These are phyloP conservation scores for Metschnikowia arizonensis DNA, from an alignment of 805 yeast genomes.

Conservation along the genomic window DNA sequence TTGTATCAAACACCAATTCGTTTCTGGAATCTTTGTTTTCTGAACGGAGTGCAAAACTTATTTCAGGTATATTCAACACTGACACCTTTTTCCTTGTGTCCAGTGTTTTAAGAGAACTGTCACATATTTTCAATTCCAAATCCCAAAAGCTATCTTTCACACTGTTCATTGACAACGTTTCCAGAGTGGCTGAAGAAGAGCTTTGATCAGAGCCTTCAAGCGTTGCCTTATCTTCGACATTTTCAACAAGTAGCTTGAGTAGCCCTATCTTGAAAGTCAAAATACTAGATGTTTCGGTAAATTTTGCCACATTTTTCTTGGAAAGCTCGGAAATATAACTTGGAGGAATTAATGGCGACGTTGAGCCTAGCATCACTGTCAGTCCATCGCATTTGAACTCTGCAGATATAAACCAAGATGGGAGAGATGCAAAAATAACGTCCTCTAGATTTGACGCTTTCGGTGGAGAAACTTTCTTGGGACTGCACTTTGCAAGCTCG, in stretches of 20 bases:
- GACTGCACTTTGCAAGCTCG: conserved; percentile 5
- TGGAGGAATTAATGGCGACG: conserved; percentile 34
- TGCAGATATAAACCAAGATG: conserved; percentile 32
- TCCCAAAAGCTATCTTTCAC: conserved; percentile 23
- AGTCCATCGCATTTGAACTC: conserved; percentile 17
- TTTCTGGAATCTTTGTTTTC: neutral
- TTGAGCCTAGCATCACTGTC: conserved; percentile 31
- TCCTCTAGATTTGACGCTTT: neutral
- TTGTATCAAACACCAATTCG: conserved; percentile 2
- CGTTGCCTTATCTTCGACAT: neutral
- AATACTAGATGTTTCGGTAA: conserved; percentile 14
- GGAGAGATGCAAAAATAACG: conserved; percentile 24
- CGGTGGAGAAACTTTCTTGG: neutral
- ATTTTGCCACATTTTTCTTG: conserved; percentile 15
- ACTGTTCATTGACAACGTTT: conserved; percentile 22
- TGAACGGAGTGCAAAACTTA: conserved; percentile 13
- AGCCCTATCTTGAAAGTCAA: conserved; percentile 9
- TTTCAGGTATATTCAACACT: conserved; percentile 22
- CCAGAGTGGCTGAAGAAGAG: conserved; percentile 24
- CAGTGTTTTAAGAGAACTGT: conserved; percentile 17
- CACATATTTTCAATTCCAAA: conserved; percentile 12
- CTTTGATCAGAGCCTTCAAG: neutral
- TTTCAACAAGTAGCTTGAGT: neutral
- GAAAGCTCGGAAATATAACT: conserved; percentile 20
- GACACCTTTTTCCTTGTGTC: conserved; percentile 14